Evolutionary conservation across 768 basidiomycete species (phyloP).

Genomic region (Macrolepiota dolichaula): DNA sequence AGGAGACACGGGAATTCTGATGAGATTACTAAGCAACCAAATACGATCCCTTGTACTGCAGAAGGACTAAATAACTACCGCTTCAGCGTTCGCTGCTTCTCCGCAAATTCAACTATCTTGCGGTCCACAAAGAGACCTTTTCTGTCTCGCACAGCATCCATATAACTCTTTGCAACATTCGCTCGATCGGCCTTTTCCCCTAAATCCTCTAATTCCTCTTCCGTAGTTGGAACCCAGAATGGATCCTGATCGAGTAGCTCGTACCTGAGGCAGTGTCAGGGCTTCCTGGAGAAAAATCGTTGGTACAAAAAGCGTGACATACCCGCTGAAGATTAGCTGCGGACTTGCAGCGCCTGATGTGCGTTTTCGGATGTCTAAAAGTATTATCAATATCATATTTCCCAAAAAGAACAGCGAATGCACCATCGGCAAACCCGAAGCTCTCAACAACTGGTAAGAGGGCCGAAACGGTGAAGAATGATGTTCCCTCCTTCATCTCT

Average conservation of each 20-base stretch:
- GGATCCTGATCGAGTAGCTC: conserved; percentile 93
- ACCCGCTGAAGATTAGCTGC: conserved; percentile 96
- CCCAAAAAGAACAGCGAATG: background rate
- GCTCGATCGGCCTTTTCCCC: conserved; percentile 93
- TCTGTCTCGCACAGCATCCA: conserved; percentile 85
- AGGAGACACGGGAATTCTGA: conserved; percentile 4
- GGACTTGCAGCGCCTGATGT: conserved; percentile 98
- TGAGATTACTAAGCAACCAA: conserved; percentile 11
- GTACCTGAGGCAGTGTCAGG: conserved; percentile 48
- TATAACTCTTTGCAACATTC: conserved; percentile 91
- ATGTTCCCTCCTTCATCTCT: conserved; percentile 97
- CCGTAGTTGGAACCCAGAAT: conserved; percentile 97
- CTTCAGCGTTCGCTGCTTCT: conserved; percentile 92
- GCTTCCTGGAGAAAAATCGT: background rate
- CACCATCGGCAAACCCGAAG: conserved; percentile 97
- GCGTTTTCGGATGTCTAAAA: conserved; percentile 88
- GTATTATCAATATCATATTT: background rate
- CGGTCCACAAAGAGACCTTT: conserved; percentile 96
- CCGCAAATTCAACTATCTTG: conserved; percentile 93
- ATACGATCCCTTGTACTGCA: background rate
- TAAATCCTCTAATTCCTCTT: conserved; percentile 94
- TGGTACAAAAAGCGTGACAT: conserved; percentile 21
- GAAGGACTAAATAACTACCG: conserved; percentile 29
- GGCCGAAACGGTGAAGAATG: conserved; percentile 90
- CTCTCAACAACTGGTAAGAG: conserved; percentile 94